These are phyloP conservation scores for Chaetomium cochliodes DNA, from an alignment of 495 filamentous ascomycete genomes.

Conservation along the genomic window DNA sequence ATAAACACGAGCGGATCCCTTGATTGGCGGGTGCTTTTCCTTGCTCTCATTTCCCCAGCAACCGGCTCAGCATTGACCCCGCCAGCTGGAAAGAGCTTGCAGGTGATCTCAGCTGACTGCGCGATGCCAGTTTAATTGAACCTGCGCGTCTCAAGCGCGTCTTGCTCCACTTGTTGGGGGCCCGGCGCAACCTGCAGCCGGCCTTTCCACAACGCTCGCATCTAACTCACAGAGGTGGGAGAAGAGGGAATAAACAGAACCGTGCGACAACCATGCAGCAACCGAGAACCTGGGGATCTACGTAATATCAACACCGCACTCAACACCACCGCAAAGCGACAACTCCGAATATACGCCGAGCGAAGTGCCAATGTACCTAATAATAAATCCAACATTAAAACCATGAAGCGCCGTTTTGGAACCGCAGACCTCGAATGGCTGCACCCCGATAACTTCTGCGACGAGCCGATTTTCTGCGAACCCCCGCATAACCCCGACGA, in stretches of 20 bases:
- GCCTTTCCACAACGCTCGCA: not conserved
- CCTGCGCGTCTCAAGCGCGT: slow-evolving; percentile 22
- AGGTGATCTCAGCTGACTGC: slow-evolving; percentile 30
- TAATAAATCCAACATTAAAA: not conserved
- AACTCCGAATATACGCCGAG: not conserved
- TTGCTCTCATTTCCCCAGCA: slow-evolving; percentile 15
- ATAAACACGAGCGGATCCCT: not conserved
- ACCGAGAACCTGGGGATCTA: not conserved
- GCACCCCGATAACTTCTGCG: slow-evolving; percentile 23
- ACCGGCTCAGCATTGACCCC: slow-evolving; percentile 3
- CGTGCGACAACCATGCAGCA: not conserved
- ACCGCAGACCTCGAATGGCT: slow-evolving; percentile 23
- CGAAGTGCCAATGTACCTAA: slow-evolving; percentile 8
- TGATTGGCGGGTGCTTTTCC: slow-evolving; percentile 11
- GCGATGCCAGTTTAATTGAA: slow-evolving; percentile 30
- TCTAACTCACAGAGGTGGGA: not conserved
- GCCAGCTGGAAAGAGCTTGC: not conserved
- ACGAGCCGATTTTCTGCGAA: slow-evolving; percentile 47
- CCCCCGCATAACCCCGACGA: slow-evolving; percentile 39
- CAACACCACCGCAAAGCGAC: not conserved
- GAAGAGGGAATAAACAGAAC: not conserved
- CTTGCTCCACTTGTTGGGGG: slow-evolving; percentile 7
- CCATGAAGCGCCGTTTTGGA: slow-evolving; percentile 14
- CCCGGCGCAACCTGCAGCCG: slow-evolving; percentile 13
- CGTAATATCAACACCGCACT: not conserved